Evolutionary conservation across 805 yeast genomes (phyloP).

Genomic region (Metschnikowia shivogae): DNA sequence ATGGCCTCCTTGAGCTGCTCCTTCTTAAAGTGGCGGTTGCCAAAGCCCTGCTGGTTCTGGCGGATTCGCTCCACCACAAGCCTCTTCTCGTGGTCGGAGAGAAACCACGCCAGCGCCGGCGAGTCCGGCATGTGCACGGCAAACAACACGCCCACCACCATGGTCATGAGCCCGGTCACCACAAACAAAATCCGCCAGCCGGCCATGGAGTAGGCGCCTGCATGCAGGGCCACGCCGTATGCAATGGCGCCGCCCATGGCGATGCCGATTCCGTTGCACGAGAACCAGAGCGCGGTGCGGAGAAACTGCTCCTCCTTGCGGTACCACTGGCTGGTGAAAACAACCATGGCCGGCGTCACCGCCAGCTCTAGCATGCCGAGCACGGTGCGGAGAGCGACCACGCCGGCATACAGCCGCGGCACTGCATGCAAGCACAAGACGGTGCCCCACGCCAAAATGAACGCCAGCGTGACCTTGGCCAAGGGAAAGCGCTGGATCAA

Average conservation of each 20-base stretch:
- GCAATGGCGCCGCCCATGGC: slow-evolving; percentile 46
- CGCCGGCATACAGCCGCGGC: slow-evolving; percentile 41
- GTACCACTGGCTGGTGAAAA: slow-evolving; percentile 58
- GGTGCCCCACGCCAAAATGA: slow-evolving; percentile 60
- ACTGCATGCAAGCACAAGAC: slow-evolving; percentile 52
- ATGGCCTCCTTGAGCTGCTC: slow-evolving; percentile 51
- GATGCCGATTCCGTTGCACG: slow-evolving; percentile 33
- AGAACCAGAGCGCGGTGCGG: slow-evolving; percentile 34
- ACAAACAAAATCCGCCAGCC: slow-evolving; percentile 63
- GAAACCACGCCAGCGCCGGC: slow-evolving; percentile 45
- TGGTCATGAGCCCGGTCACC: slow-evolving; percentile 56
- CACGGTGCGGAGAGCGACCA: slow-evolving; percentile 45
- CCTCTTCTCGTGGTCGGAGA: slow-evolving; percentile 41
- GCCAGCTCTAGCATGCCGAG: slow-evolving; percentile 51
- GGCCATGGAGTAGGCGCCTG: slow-evolving; percentile 35
- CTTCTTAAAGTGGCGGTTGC: slow-evolving; percentile 50
- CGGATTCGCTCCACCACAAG: slow-evolving; percentile 49
- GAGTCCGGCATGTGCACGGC: slow-evolving; percentile 51
- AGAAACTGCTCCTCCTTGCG: slow-evolving; percentile 36
- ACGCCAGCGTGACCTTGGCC: slow-evolving; percentile 45
- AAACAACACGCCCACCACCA: slow-evolving; percentile 46
- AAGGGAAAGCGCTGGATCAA: slow-evolving; percentile 55
- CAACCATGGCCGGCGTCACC: slow-evolving; percentile 54
- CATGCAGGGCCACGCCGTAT: slow-evolving; percentile 44
- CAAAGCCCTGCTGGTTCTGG: slow-evolving; percentile 54